phyloP scores from a whole-genome alignment of 2,329 filamentous ascomycete genomes.

The Ophiostoma ulmi region DNA sequence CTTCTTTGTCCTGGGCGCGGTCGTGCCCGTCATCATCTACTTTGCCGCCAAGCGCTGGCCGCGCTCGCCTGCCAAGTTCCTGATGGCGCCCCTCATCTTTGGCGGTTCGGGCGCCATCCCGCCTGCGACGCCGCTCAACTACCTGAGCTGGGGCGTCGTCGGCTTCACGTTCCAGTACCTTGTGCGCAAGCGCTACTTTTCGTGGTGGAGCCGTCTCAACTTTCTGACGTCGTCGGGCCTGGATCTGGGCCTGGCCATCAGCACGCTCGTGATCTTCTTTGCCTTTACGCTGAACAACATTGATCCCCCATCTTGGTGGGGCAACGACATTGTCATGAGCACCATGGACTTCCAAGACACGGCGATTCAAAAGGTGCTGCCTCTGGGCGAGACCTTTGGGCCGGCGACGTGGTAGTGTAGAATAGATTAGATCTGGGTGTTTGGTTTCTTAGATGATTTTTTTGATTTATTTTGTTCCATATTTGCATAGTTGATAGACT shows the following conservation, averaged over 20 bases:
- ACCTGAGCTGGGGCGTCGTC: slow-evolving; percentile 67
- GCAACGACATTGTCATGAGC: slow-evolving; percentile 52
- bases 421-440: neutral
- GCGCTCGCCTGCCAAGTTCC: slow-evolving; percentile 45
- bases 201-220: slow-evolving; percentile 71
- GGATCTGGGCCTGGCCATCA: slow-evolving; percentile 62
- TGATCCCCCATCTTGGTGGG: slow-evolving; percentile 64
- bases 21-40: slow-evolving; percentile 50
- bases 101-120: slow-evolving; percentile 55
- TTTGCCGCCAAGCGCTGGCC: slow-evolving; percentile 47
- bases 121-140: slow-evolving; percentile 67
- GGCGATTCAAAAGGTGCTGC: slow-evolving; percentile 52
- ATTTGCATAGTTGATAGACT: too few species aligned
- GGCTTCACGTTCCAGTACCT: slow-evolving; percentile 66
- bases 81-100: slow-evolving; percentile 60
- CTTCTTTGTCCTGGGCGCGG: slow-evolving; percentile 55
- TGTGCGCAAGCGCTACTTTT: slow-evolving; percentile 58
- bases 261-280: slow-evolving; percentile 65
- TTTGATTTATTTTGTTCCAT: neutral
- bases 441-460: neutral
- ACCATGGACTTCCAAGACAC: slow-evolving; percentile 59
- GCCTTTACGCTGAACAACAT: slow-evolving; percentile 60
- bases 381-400: slow-evolving; percentile 56
- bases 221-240: slow-evolving; percentile 66
- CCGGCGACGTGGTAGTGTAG: slow-evolving; percentile 48